Evolutionary conservation across 331 rosid species (phyloP).

Genomic region (Malus hybrid): DNA sequence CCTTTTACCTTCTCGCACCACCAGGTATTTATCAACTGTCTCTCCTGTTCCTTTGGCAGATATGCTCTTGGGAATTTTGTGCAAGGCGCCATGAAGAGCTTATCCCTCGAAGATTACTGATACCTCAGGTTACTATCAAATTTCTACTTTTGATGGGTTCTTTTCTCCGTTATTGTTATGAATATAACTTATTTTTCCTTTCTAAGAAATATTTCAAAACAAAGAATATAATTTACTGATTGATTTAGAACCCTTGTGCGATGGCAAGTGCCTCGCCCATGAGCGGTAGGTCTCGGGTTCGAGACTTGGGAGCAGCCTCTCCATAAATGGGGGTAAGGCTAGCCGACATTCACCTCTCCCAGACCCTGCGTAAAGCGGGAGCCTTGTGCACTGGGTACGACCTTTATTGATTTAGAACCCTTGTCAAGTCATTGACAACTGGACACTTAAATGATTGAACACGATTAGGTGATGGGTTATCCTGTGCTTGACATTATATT

Average conservation of each 20-base stretch:
- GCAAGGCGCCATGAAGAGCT: slow-evolving; percentile 98
- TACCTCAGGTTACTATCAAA: slow-evolving; percentile 72
- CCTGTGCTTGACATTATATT: not conserved
- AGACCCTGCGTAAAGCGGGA: too few relatives aligned
- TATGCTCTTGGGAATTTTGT: slow-evolving; percentile 98
- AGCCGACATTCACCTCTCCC: too few relatives aligned
- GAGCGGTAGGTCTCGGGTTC: too few relatives aligned
- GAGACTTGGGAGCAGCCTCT: too few relatives aligned
- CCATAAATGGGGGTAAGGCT: too few relatives aligned
- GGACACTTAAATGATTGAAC: not conserved
- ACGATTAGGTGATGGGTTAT: not conserved
- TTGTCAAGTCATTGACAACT: not conserved
- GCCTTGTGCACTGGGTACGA: too few relatives aligned
- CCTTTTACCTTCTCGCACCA: not conserved
- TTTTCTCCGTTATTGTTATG: not conserved
- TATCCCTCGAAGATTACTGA: slow-evolving; percentile 84
- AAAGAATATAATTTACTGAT: not conserved
- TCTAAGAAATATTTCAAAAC: not conserved
- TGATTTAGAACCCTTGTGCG: not conserved
- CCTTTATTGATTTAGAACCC: not conserved
- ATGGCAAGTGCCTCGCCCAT: too few relatives aligned
- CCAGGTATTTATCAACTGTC: not conserved
- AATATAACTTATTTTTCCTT: not conserved
- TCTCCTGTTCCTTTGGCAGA: slow-evolving; percentile 39
- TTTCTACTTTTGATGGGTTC: slow-evolving; percentile 4